Evolutionary conservation across 2,329 filamentous ascomycete genomes (phyloP).

Genomic region (Fusarium virguliforme): DNA sequence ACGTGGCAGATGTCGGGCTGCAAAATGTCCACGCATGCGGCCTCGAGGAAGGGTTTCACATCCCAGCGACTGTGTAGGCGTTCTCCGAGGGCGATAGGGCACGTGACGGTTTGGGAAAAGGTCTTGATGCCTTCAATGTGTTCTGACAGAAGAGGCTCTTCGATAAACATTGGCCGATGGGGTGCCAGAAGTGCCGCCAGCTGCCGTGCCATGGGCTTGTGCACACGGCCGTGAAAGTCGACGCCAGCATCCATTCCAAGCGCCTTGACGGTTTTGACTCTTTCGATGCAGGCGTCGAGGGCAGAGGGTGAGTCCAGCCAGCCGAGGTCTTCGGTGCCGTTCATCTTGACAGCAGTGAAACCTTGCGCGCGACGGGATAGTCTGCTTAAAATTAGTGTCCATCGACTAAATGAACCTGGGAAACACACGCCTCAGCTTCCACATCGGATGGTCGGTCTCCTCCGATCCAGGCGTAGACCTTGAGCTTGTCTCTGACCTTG

Average conservation of each 20-base stretch:
- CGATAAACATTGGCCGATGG: constrained; percentile 80
- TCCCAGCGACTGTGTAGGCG: constrained; percentile 82
- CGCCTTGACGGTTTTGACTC: constrained; percentile 78
- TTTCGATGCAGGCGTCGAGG: constrained; percentile 75
- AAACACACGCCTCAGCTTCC: constrained; percentile 70
- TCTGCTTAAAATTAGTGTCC: constrained; percentile 53
- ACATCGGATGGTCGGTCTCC: constrained; percentile 80
- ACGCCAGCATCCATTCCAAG: constrained; percentile 81
- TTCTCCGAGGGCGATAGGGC: constrained; percentile 81
- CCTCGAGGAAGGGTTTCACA: constrained; percentile 79
- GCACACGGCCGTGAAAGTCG: constrained; percentile 84
- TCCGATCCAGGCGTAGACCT: constrained; percentile 85
- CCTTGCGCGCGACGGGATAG: constrained; percentile 71
- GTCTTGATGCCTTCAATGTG: constrained; percentile 74
- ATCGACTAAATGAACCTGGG: no score
- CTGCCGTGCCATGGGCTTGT: constrained; percentile 87
- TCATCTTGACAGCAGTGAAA: constrained; percentile 82
- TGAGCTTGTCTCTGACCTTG: constrained; percentile 78
- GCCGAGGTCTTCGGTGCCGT: constrained; percentile 81
- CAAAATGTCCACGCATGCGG: constrained; percentile 78
- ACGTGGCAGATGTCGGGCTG: constrained; percentile 82
- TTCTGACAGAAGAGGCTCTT: constrained; percentile 81
- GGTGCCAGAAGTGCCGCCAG: constrained; percentile 78
- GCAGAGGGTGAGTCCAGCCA: constrained; percentile 82
- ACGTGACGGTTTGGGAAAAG: constrained; percentile 55